phyloP scores from a whole-genome alignment of 2,329 filamentous ascomycete genomes.

The Colletotrichum simmondsii region DNA sequence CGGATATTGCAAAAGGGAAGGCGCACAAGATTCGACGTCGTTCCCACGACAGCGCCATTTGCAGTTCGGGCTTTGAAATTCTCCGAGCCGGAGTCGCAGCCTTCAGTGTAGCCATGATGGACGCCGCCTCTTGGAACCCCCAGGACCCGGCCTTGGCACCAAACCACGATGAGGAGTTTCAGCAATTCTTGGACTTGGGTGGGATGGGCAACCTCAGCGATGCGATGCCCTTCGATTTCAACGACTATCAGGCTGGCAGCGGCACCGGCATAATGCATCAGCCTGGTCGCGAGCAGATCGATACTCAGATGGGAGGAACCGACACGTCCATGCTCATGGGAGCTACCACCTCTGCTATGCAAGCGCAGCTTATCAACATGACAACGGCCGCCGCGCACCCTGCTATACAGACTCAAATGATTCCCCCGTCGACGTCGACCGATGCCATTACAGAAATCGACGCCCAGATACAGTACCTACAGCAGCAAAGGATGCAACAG shows the following conservation, averaged over 20 bases:
- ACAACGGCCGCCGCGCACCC: constrained; percentile 57
- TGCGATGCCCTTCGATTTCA: constrained; percentile 69
- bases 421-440: constrained; percentile 56
- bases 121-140: constrained; percentile 64
- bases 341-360: constrained; percentile 37
- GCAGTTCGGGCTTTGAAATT: neutral
- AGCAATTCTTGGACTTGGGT: constrained; percentile 72
- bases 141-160: constrained; percentile 66
- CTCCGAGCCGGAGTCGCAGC: neutral
- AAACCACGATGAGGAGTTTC: constrained; percentile 69
- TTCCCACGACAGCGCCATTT: neutral
- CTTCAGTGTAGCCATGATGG: constrained; percentile 57
- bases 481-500: constrained; percentile 71
- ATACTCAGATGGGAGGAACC: constrained; percentile 61
- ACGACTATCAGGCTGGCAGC: constrained; percentile 58
- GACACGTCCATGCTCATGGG: constrained; percentile 51
- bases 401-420: constrained; percentile 57
- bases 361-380: constrained; percentile 60
- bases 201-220: constrained; percentile 64
- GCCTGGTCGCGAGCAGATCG: constrained; percentile 52
- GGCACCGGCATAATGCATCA: constrained; percentile 53
- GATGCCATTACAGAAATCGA: constrained; percentile 70
- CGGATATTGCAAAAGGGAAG: neutral
- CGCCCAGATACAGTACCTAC: constrained; percentile 73
- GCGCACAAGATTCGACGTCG: neutral